Evolutionary conservation across 2,329 filamentous ascomycete species (phyloP).

Genomic region (Trichothecium sympodiale): DNA sequence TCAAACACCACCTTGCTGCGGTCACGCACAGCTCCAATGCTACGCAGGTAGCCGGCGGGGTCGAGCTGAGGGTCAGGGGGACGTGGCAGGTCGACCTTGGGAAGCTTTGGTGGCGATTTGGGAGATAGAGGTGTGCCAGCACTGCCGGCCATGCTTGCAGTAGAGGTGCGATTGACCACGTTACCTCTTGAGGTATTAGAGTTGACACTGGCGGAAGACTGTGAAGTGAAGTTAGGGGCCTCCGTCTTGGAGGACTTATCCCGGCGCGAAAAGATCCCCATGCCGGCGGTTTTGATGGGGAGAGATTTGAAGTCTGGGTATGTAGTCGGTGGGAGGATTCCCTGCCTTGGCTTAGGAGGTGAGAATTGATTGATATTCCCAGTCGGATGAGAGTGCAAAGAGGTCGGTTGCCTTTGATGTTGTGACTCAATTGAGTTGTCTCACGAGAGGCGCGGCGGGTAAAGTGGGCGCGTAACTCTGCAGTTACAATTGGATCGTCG

Average conservation of each 20-base stretch:
- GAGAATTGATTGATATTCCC: too few relatives aligned
- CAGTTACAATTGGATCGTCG: too few relatives aligned
- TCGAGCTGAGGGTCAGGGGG: slow-evolving; percentile 81
- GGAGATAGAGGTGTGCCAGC: slow-evolving; percentile 39
- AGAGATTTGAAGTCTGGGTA: too few relatives aligned
- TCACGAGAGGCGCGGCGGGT: too few relatives aligned
- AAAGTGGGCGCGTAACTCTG: too few relatives aligned
- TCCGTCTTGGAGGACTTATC: slow-evolving; percentile 36
- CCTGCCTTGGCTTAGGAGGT: too few relatives aligned
- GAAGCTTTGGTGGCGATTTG: slow-evolving; percentile 44
- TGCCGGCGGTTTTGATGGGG: slow-evolving; percentile 16
- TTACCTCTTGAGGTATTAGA: slow-evolving; percentile 37
- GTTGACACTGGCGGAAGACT: slow-evolving; percentile 39
- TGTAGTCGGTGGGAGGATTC: too few relatives aligned
- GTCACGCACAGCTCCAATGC: slow-evolving; percentile 79
- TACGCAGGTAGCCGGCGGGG: slow-evolving; percentile 82
- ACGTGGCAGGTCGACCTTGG: slow-evolving; percentile 70
- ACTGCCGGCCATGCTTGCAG: slow-evolving; percentile 26
- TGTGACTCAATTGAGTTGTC: too few relatives aligned
- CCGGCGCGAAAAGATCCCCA: slow-evolving; percentile 47
- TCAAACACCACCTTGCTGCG: slow-evolving; percentile 61
- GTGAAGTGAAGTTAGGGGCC: slow-evolving; percentile 28
- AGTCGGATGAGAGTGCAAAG: too few relatives aligned
- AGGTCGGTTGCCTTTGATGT: too few relatives aligned
- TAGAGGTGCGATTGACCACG: slow-evolving; percentile 37